These are phyloP conservation scores for Penicillium vulpinum DNA, from an alignment of 2,329 filamentous ascomycete species.

Conservation along the genomic window DNA sequence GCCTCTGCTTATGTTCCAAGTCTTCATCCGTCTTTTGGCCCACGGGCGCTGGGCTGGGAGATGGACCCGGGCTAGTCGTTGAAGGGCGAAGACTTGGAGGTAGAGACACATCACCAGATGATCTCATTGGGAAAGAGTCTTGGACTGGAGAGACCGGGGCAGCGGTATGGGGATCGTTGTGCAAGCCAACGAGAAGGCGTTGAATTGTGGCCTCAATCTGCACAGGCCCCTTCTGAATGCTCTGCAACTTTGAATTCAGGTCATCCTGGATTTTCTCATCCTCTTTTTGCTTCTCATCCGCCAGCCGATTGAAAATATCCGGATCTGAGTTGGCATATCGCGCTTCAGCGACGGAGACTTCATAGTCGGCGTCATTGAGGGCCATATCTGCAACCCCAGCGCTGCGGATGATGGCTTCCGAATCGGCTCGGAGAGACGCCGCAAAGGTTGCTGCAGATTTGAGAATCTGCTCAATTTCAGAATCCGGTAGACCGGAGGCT, in stretches of 20 bases:
- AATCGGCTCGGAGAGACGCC: slow-evolving; percentile 44
- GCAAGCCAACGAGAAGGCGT: slow-evolving; percentile 40
- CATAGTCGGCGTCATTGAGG: slow-evolving; percentile 55
- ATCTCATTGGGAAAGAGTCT: slow-evolving; percentile 9
- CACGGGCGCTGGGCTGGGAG: slow-evolving; percentile 3
- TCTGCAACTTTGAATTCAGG: slow-evolving; percentile 42
- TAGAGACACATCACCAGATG: slow-evolving; percentile 19
- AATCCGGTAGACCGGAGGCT: slow-evolving; percentile 35
- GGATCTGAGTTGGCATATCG: slow-evolving; percentile 46
- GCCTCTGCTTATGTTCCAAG: slow-evolving; percentile 48
- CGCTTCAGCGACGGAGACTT: slow-evolving; percentile 56
- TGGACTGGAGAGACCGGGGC: slow-evolving; percentile 10
- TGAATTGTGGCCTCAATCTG: slow-evolving; percentile 41
- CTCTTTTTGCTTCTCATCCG: slow-evolving; percentile 51
- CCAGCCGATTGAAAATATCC: slow-evolving; percentile 45
- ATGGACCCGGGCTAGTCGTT: slow-evolving; percentile 17
- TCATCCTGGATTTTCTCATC: slow-evolving; percentile 49
- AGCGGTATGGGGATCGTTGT: slow-evolving; percentile 29
- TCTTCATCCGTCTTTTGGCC: slow-evolving; percentile 29
- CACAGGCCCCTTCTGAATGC: slow-evolving; percentile 42
- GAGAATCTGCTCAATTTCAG: slow-evolving; percentile 41
- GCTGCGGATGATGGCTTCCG: slow-evolving; percentile 47
- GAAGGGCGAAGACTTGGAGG: slow-evolving; percentile 31
- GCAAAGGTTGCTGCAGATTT: slow-evolving; percentile 41
- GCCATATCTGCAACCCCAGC: slow-evolving; percentile 52